Evolutionary conservation across 1,139 yeast species (phyloP).

Genomic region (Saccharomycopsis crataegensis): DNA sequence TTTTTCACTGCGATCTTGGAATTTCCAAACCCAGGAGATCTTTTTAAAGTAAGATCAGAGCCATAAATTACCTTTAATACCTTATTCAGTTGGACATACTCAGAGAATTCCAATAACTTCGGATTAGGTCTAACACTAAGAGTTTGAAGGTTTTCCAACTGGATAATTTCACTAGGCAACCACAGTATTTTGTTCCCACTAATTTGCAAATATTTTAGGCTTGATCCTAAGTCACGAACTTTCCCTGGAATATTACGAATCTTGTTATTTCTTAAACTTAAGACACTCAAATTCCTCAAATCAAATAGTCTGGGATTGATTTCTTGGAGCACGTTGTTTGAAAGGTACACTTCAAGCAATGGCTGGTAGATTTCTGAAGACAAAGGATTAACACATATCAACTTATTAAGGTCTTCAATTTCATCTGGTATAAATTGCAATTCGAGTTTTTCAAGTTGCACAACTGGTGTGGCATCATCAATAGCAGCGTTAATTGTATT

Average conservation of each 20-base stretch:
- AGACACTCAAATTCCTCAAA: conserved; percentile 43
- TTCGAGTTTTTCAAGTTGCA: conserved; percentile 38
- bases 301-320: conserved; percentile 48
- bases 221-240: conserved; percentile 34
- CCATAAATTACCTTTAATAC: conserved; percentile 1
- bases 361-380: conserved; percentile 32
- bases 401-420: conserved; percentile 44
- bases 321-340: conserved; percentile 41
- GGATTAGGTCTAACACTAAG: conserved; percentile 47
- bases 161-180: conserved; percentile 49
- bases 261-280: conserved; percentile 46
- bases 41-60: conserved; percentile 1
- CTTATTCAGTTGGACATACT: conserved; percentile 1
- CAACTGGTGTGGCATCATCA: conserved; percentile 30
- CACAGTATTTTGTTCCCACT: conserved; percentile 44
- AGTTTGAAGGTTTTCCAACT: conserved; percentile 35
- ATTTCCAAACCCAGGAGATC: not conserved
- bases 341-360: conserved; percentile 40
- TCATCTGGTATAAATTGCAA: conserved; percentile 46
- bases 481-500: conserved; percentile 23
- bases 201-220: conserved; percentile 43
- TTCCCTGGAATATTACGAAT: conserved; percentile 46
- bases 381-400: conserved; percentile 34
- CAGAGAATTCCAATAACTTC: conserved; percentile 22
- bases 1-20: conserved; percentile 4